Evolutionary conservation across 1,139 yeast species (phyloP).

Genomic region (Kodamaea derodonti): DNA sequence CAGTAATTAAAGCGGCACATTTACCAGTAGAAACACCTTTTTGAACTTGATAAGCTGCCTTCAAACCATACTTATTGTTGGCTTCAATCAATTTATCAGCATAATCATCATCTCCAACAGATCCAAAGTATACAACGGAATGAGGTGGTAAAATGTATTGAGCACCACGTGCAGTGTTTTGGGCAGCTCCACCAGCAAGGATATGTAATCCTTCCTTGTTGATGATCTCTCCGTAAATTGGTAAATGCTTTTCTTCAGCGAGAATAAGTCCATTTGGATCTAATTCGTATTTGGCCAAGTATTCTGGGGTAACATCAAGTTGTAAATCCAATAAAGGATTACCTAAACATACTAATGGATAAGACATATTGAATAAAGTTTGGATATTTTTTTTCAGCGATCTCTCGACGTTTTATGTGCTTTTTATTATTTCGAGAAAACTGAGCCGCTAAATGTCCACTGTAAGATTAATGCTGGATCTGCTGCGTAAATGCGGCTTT

Average conservation of each 20-base stretch:
- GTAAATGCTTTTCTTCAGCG: slow-evolving; percentile 83
- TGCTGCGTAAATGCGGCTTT: too few relatives aligned
- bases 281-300: slow-evolving; percentile 73
- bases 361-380: slow-evolving; percentile 27
- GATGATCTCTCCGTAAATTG: slow-evolving; percentile 77
- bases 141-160: slow-evolving; percentile 81
- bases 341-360: slow-evolving; percentile 46
- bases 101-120: slow-evolving; percentile 91
- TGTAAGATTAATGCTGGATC: too few relatives aligned
- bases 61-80: slow-evolving; percentile 82
- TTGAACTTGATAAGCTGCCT: slow-evolving; percentile 80
- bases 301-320: slow-evolving; percentile 66
- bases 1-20: slow-evolving; percentile 94
- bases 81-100: slow-evolving; percentile 79
- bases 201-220: slow-evolving; percentile 57
- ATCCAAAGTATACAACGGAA: slow-evolving; percentile 91
- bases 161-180: slow-evolving; percentile 98
- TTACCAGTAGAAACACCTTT: slow-evolving; percentile 83
- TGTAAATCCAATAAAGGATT: slow-evolving; percentile 84
- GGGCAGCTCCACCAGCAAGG: slow-evolving; percentile 99
- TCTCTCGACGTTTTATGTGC: too few relatives aligned
- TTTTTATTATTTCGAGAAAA: too few relatives aligned
- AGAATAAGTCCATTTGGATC: slow-evolving; percentile 94
- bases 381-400: not conserved
- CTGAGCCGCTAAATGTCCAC: too few relatives aligned